Conservation (phyloP, 139 green algal genomes). For the Desmodesmus armatus region DNA sequence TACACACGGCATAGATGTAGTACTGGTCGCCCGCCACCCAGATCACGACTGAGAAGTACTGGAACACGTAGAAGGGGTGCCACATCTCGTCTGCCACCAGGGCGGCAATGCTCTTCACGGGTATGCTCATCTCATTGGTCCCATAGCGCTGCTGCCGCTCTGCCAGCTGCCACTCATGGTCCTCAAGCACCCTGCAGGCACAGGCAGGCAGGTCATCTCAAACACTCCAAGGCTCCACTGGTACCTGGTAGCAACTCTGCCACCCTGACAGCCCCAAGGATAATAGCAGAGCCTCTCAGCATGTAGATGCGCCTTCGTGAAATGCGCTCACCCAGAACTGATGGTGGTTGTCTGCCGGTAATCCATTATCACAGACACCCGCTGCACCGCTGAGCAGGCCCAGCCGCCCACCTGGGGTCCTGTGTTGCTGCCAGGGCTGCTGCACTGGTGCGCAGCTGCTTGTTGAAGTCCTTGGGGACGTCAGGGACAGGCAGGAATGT, state of each 20-base stretch:
- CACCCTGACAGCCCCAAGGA: too few relatives aligned
- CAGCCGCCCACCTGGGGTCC: conserved; percentile 20
- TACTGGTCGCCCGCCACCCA: conserved; percentile 64
- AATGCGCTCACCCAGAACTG: too few relatives aligned
- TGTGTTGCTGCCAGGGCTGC: conserved; percentile 17
- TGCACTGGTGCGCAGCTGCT: conserved; percentile 45
- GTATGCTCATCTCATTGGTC: conserved; percentile 67
- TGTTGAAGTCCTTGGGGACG: conserved; percentile 50
- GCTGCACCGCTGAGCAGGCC: too few relatives aligned
- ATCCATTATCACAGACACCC: background rate
- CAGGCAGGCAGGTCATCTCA: background rate
- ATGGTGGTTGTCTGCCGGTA: conserved; percentile 1
- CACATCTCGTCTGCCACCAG: conserved; percentile 70
- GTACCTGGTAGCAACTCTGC: too few relatives aligned
- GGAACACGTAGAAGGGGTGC: conserved; percentile 65
- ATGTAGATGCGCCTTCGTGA: too few relatives aligned
- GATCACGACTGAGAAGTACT: conserved; percentile 65
- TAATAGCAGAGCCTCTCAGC: too few relatives aligned
- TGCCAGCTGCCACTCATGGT: conserved; percentile 49
- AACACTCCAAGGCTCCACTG: too few relatives aligned
- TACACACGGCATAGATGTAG: conserved; percentile 65
- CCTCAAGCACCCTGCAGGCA: conserved; percentile 33
- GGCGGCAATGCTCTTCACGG: conserved; percentile 53
- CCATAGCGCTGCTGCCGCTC: conserved; percentile 61
- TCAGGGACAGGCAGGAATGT: conserved; percentile 59